Conservation (phyloP, 2,329 filamentous ascomycete genomes). For the Furcasterigmium sp. region DNA sequence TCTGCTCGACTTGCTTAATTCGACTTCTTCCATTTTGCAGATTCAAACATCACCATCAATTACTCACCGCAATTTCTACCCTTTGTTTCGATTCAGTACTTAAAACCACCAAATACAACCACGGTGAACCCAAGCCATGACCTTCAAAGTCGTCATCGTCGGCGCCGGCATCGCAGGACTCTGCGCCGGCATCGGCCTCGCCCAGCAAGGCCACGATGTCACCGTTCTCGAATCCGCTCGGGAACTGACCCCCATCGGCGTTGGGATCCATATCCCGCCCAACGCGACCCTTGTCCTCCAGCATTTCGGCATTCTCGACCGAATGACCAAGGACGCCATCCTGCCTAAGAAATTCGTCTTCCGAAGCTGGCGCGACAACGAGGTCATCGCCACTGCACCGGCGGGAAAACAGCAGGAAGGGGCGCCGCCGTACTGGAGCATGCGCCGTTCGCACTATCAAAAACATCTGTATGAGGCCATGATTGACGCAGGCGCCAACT, state of each 20-base stretch:
- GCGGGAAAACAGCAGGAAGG: neutral
- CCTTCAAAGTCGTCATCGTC: neutral
- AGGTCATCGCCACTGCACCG: neutral
- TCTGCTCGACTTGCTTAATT: too few relatives aligned
- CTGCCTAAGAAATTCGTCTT: neutral
- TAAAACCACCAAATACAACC: too few relatives aligned
- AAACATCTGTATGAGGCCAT: neutral
- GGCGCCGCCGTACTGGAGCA: conserved; percentile 1
- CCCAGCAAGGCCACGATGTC: neutral
- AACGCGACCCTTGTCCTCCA: neutral
- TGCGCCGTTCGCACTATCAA: neutral
- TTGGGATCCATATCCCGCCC: neutral
- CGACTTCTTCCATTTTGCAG: too few relatives aligned
- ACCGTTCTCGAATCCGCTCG: neutral
- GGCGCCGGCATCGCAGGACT: neutral
- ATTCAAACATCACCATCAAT: too few relatives aligned
- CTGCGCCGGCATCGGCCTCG: neutral
- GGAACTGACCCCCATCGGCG: neutral
- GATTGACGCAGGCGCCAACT: neutral
- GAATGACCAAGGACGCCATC: neutral
- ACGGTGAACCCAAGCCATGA: too few relatives aligned
- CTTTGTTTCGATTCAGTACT: too few relatives aligned
- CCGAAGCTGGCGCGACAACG: neutral
- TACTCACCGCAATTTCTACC: too few relatives aligned
- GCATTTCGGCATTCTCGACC: neutral